Base-by-base conservation (phyloP, 2,329 filamentous ascomycete species). In the Incumbomyces lentus region DNA sequence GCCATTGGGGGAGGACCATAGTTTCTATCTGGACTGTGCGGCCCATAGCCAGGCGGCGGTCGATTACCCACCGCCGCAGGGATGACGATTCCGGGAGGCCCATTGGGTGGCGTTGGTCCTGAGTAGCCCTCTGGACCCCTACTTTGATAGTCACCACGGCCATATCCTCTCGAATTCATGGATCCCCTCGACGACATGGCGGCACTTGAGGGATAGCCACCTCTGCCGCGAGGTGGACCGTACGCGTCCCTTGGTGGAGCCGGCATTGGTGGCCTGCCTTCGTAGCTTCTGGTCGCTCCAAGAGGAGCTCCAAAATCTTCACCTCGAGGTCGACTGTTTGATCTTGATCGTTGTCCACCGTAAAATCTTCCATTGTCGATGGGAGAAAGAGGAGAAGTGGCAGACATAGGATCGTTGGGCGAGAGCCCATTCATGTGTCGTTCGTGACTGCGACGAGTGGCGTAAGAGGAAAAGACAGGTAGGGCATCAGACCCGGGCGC, bases 11-110 rank as follows among this genome's bases (percentile, higher is more conserved):
- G 64, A 39, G 67, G 61, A 3, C 63, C 68, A 54, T 74, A 73
- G 3, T 67, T 70, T 17, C 60, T 55, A 10, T 58, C 56, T 12
- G 57, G 50, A 22, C 50, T 55, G 32, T 54, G 56, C 42, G 68
- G 67, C 12, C 70, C 70, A 56, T 79, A 77, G 6, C 70, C 72
- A 41, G 65, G 67, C 2, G 72, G 68, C n/a, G 70, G 68, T 8
- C 68, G 68, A 33, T 63, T 60, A 19, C 62, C 48, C 54, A 61
- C 57, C 5, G 60, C 72, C 67, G 55, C 75, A 64, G 42, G 65
- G 65, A 57, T 64, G 40, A 68, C 68, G 38, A 66, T 63, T n/a
- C 62, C 64, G 39, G 55, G 64, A 60, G 56, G 41, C 14, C 29
- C 45, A 26, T 52, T 50, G 10, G 38, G 51, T 32, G 56, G 49